Conservation (phyloP, 108 stramenopile genomes). For the Skeletonema marinoi region DNA sequence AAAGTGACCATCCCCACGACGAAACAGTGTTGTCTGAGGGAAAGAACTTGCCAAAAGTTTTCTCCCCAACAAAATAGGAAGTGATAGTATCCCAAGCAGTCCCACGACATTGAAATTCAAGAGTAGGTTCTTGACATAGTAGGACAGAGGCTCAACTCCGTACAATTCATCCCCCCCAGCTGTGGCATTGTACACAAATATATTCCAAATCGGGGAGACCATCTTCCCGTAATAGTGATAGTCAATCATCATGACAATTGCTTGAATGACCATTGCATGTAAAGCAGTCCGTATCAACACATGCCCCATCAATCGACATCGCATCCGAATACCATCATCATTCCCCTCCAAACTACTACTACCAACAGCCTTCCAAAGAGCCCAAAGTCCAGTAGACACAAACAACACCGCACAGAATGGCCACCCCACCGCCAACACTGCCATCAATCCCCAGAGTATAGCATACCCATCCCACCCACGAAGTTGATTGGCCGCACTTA, state of each 20-base stretch:
- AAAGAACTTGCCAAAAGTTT: conserved; percentile 2
- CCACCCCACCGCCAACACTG: conserved; percentile 92
- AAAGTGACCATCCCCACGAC: not conserved
- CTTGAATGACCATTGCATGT: conserved; percentile 53
- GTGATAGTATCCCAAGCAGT: conserved; percentile 50
- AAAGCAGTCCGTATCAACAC: conserved; percentile 32
- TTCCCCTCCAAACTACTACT: not conserved
- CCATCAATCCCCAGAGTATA: conserved; percentile 68
- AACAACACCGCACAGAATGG: conserved; percentile 96
- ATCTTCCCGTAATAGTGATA: conserved; percentile 56
- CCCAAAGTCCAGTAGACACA: conserved; percentile 82
- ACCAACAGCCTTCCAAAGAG: conserved; percentile 52
- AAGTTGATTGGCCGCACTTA: conserved; percentile 56
- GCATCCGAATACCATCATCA: not conserved
- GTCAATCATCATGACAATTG: conserved; percentile 65
- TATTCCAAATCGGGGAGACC: conserved; percentile 74
- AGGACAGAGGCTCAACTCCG: conserved; percentile 92
- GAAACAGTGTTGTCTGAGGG: not conserved
- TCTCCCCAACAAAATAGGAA: conserved; percentile 23
- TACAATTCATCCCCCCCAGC: conserved; percentile 94
- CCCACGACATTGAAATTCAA: conserved; percentile 87
- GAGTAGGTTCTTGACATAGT: conserved; percentile 93
- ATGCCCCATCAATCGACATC: not conserved
- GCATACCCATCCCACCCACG: conserved; percentile 45
- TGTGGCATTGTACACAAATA: conserved; percentile 79